phyloP scores from a whole-genome alignment of 805 yeast genomes.

The Wickerhamiella hasegawae region DNA sequence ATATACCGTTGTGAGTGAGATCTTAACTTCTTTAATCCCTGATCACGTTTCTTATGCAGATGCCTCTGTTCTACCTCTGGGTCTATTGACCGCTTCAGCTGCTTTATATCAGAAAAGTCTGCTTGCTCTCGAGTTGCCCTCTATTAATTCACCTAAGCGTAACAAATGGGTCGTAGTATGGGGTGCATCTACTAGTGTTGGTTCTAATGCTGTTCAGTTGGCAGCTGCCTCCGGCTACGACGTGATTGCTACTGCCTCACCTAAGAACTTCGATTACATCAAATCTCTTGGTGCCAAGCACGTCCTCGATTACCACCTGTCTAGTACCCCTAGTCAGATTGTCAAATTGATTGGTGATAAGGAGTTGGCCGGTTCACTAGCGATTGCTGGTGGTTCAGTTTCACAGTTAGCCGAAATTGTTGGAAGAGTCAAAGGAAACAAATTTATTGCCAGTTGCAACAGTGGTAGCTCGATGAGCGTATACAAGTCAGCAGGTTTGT shows the following conservation, averaged over 20 bases:
- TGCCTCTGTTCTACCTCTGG: conserved; percentile 44
- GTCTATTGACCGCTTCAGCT: conserved; percentile 33
- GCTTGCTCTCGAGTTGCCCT: too few relatives aligned
- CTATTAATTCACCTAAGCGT: conserved; percentile 15
- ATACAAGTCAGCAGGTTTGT: too few relatives aligned
- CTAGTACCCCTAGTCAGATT: too few relatives aligned
- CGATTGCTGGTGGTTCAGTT: too few relatives aligned
- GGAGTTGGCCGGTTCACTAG: too few relatives aligned
- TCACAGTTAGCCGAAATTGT: too few relatives aligned
- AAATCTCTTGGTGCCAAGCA: conserved; percentile 35
- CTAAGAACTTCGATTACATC: conserved; percentile 28
- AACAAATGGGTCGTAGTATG: conserved; percentile 16
- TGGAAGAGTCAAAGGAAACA: too few relatives aligned
- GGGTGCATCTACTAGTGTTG: conserved; percentile 49
- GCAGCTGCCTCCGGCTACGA: conserved; percentile 34
- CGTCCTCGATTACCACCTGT: conserved; percentile 29
- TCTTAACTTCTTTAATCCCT: conserved; percentile 22
- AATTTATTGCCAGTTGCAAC: too few relatives aligned
- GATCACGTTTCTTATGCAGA: conserved; percentile 38
- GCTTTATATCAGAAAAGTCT: too few relatives aligned
- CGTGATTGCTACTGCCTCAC: conserved; percentile 36
- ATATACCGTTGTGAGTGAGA: conserved; percentile 28
- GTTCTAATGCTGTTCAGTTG: conserved; percentile 40
- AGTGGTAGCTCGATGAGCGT: too few relatives aligned
- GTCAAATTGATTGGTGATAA: too few relatives aligned